Conservation (phyloP, 2,329 filamentous ascomycete genomes). For the Aureobasidium sp. region DNA sequence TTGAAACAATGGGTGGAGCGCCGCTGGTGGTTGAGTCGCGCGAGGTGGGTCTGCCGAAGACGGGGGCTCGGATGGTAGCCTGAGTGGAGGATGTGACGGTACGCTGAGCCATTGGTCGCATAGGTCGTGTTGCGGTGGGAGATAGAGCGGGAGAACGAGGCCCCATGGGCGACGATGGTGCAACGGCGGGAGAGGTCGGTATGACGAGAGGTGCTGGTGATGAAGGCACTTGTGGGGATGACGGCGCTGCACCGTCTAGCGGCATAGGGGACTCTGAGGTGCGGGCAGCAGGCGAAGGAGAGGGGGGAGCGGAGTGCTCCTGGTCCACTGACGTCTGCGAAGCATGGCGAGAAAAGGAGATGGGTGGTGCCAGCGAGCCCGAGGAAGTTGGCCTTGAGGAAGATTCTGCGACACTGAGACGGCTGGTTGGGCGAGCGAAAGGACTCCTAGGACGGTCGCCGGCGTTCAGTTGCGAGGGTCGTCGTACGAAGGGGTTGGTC, state of each 20-base stretch:
- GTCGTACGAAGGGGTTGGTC: slow-evolving; percentile 31
- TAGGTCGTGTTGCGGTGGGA: slow-evolving; percentile 11
- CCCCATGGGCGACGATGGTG: background rate
- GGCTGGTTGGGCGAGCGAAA: slow-evolving; percentile 30
- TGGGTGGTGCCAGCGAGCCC: background rate
- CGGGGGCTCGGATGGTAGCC: slow-evolving; percentile 29
- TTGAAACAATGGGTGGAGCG: background rate
- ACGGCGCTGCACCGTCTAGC: slow-evolving; percentile 19
- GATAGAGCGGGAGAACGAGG: slow-evolving; percentile 11
- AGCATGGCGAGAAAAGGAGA: slow-evolving; percentile 11
- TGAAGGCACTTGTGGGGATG: slow-evolving; percentile 25
- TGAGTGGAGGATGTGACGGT: slow-evolving; percentile 30
- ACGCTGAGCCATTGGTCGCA: slow-evolving; percentile 34
- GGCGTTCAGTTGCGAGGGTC: slow-evolving; percentile 29
- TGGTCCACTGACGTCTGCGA: slow-evolving; percentile 8
- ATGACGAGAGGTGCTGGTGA: slow-evolving; percentile 22
- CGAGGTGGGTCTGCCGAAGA: slow-evolving; percentile 20
- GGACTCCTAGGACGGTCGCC: slow-evolving; percentile 29
- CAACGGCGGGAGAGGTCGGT: slow-evolving; percentile 26
- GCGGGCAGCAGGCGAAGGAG: slow-evolving; percentile 16
- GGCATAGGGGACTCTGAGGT: slow-evolving; percentile 8
- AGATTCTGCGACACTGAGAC: slow-evolving; percentile 24
- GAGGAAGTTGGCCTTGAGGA: slow-evolving; percentile 9
- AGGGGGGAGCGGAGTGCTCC: slow-evolving; percentile 16
- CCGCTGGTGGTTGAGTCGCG: slow-evolving; percentile 18